phyloP scores from a whole-genome alignment of 352 stramenopile species.

The Globisporangium paddicum region DNA sequence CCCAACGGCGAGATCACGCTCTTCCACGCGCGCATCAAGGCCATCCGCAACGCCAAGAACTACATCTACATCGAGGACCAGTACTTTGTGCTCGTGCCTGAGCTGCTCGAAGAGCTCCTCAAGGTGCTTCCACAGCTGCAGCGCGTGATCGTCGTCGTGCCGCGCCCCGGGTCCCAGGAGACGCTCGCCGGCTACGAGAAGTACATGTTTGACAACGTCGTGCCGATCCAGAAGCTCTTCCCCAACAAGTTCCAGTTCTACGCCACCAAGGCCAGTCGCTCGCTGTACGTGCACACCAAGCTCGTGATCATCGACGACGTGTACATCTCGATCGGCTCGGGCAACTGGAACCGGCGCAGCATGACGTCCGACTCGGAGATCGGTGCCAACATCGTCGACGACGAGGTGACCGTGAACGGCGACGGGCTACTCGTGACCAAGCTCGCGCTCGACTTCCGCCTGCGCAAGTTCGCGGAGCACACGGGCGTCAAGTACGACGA shows the following conservation, averaged over 20 bases:
- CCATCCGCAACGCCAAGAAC: conserved; percentile 47
- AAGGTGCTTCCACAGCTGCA: conserved; percentile 39
- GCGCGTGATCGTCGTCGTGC: conserved; percentile 40
- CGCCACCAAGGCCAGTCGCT: conserved; percentile 36
- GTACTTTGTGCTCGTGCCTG: conserved; percentile 50
- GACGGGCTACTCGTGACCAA: conserved; percentile 32
- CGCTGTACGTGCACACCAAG: conserved; percentile 80
- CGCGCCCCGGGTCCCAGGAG: conserved; percentile 22
- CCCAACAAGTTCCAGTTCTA: conserved; percentile 50
- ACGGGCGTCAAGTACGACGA: conserved; percentile 29
- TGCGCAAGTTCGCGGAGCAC: conserved; percentile 60
- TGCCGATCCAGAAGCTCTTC: conserved; percentile 31
- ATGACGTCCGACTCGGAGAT: conserved; percentile 67
- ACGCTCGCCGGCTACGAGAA: conserved; percentile 38
- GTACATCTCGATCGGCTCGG: conserved; percentile 70
- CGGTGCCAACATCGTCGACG: conserved; percentile 47
- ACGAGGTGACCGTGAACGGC: conserved; percentile 15
- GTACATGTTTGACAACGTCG: conserved; percentile 54
- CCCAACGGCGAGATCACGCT: conserved; percentile 43
- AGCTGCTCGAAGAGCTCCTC: conserved; percentile 39
- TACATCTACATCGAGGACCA: conserved; percentile 71
- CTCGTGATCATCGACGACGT: conserved; percentile 71
- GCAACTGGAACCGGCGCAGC: conserved; percentile 90
- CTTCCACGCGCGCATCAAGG: conserved; percentile 44
- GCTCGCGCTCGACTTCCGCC: conserved; percentile 40